Evolutionary conservation across 352 stramenopile genomes (phyloP), one percentile per base, ranked within the genome.

Genomic region (Blastocystis sp.): DNA sequence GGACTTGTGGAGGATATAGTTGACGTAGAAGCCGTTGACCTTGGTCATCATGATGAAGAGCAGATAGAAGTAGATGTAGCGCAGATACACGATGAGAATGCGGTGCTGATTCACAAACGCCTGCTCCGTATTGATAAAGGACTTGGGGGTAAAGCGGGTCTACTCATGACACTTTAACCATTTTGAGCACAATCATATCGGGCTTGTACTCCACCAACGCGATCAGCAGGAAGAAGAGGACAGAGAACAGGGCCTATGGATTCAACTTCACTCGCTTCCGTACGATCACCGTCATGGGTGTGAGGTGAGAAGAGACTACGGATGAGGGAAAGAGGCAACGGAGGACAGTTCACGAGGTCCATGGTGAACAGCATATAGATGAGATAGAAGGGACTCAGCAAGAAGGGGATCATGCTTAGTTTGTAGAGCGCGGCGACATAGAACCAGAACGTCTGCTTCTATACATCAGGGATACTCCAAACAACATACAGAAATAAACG

Each of bases 361-460:
- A 84, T 84, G 19, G 57, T 84, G 60, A 84, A 84, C 11, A 84
- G 60, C 17, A 68, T 28, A 52, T 84, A 84, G 21, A 84, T 6
- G 4, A 84, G 52, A 54, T 84, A 84, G n/a, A 84, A 28, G 21
- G 57, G 48, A 45, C 74, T 84, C 21, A 84, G 54, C 74, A 84
- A 38, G 61, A 68, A 84, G 45, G 74, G 74, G 45, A 84, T n/a
- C 52, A 84, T 68, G 57, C 52, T 68, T 54, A 84, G 45, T 59
- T 84, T 84, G 54, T 84, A 84, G 38, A 84, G 69, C 52, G 66
- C 66, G 6, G 74, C 74, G 7, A 84, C 74, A 69, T 84, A 84
- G 28, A 84, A 84, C 74, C 74, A 84, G 45, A 84, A 84, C 3
- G 74, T 84, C 21, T 45, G 17, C 28, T 84, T 84, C 74, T 84